A percentile compares a stretch with the other conserved stretches of the same genome.
phyloP scores from a whole-genome alignment of 305 asterid species.

The Fraxinus dipetala region DNA sequence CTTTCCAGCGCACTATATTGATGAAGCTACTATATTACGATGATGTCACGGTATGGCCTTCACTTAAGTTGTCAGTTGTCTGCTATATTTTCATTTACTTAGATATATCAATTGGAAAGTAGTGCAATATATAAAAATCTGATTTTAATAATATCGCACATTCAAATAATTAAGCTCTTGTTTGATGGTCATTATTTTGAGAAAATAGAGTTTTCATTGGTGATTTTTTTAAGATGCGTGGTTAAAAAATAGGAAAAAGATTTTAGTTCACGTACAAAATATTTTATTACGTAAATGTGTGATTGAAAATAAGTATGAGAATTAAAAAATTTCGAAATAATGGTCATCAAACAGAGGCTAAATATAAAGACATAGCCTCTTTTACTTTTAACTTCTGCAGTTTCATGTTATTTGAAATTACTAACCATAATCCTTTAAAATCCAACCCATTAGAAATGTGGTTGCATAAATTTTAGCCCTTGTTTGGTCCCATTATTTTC shows the following conservation, averaged over 20 bases:
- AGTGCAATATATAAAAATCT: not conserved
- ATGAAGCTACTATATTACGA: constrained; percentile 92
- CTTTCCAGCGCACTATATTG: constrained; percentile 78
- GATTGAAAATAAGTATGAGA: too few species aligned
- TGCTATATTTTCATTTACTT: constrained; percentile 7
- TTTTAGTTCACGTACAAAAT: too few species aligned
- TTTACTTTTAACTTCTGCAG: not conserved
- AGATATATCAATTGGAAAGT: constrained; percentile 1
- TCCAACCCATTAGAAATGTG: not conserved
- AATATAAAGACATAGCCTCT: not conserved
- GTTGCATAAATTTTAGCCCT: not conserved
- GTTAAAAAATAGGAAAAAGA: too few species aligned
- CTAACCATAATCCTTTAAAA: not conserved
- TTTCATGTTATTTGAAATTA: not conserved
- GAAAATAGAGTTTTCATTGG: too few species aligned
- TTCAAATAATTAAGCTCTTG: not conserved
- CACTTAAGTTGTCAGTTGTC: not conserved
- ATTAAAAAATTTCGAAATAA: too few species aligned
- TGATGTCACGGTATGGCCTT: constrained; percentile 72
- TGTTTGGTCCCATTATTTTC: too few species aligned
- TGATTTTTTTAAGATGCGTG: too few species aligned
- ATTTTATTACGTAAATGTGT: too few species aligned
- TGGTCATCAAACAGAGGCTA: too few species aligned
- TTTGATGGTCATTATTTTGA: too few species aligned
- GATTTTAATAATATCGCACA: not conserved